Conservation (phyloP, 192 early-diverging fungal genomes). For the Chytriomyces confervae region DNA sequence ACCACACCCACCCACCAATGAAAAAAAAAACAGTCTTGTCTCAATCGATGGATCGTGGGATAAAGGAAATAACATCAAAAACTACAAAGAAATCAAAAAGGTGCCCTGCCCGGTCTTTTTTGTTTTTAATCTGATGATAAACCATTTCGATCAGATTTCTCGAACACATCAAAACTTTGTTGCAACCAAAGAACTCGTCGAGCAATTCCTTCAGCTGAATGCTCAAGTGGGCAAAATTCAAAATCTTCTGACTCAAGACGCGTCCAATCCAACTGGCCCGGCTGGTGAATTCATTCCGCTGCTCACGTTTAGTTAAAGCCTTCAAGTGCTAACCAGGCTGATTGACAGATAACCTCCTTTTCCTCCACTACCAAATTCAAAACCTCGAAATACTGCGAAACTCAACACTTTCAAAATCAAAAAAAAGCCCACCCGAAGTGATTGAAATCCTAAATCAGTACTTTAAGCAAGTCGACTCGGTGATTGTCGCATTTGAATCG, state of each 20-base stretch:
- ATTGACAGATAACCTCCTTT: conserved; percentile 71
- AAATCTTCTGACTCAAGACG: conserved; percentile 72
- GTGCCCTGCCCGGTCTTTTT: conserved; percentile 41
- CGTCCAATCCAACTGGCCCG: conserved; percentile 66
- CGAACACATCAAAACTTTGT: conserved; percentile 95
- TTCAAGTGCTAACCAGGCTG: no score
- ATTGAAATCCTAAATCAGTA: conserved; percentile 83
- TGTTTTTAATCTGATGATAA: neutral
- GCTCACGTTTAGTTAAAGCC: no score
- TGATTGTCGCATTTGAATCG: conserved; percentile 82
- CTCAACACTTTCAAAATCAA: conserved; percentile 79
- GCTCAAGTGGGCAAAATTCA: conserved; percentile 76
- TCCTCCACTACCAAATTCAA: conserved; percentile 87
- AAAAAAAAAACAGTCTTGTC: conserved; percentile 76
- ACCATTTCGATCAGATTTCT: conserved; percentile 68
- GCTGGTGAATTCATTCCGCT: conserved; percentile 39
- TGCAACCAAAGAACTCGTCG: conserved; percentile 82
- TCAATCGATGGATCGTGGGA: conserved; percentile 86
- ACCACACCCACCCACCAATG: neutral
- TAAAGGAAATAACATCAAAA: conserved; percentile 83
- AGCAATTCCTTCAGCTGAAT: conserved; percentile 87
- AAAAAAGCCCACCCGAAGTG: conserved; percentile 72
- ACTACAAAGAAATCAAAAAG: conserved; percentile 90
- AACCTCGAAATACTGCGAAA: conserved; percentile 84
- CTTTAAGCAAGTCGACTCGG: conserved; percentile 81